Evolutionary conservation across 2,329 filamentous ascomycete genomes (phyloP), one percentile per base, ranked within the genome.

Genomic region (Beauveria sp.): DNA sequence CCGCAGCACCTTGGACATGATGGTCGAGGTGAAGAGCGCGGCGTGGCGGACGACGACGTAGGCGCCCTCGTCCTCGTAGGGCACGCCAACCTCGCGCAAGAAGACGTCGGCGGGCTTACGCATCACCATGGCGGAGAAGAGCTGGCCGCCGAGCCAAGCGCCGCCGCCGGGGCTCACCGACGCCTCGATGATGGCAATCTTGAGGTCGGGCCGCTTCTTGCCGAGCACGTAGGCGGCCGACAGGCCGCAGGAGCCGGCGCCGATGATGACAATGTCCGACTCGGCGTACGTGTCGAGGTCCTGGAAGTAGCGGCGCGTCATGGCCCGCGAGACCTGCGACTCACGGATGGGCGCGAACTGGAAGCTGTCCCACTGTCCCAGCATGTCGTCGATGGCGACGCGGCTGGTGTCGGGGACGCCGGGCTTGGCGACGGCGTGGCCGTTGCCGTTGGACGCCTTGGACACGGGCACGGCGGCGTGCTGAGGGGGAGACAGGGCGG

Each of bases 121-220:
- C 87, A 97, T 92, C 54, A 96, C 84, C 92, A 96, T 96, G 71
- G 92, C 92, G 63, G 86, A 90, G 84, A 97, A 96, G 62, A 96
- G 89, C 79, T 96, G 92, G 20, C 92, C 92, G 62, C 92, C 92
- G 51, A 96, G 85, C 92, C 92, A 96, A 64, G 91, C 92, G 69
- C 92, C 92, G 65, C 92, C 92, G 63, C 90, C 90, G 57, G 92
- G 92, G 56, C 90, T 88, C 51, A 96, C 92, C 53, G 88, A 88
- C 47, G 92, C 90, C 78, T 96, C 92, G 68, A 96, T 83, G 71
- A 96, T 89, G 71, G 91, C 90, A 73, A 96, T 96, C 80, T 91
- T 92, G 69, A 96, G 82, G 76, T 96, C 91, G 3, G 92, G 92
- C 47, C 92, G 90, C 71, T 88, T 83, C 74, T 87, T 91, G 67